Base-by-base conservation (phyloP, 768 basidiomycete genomes). In the Omphalotus guepiniiformis region DNA sequence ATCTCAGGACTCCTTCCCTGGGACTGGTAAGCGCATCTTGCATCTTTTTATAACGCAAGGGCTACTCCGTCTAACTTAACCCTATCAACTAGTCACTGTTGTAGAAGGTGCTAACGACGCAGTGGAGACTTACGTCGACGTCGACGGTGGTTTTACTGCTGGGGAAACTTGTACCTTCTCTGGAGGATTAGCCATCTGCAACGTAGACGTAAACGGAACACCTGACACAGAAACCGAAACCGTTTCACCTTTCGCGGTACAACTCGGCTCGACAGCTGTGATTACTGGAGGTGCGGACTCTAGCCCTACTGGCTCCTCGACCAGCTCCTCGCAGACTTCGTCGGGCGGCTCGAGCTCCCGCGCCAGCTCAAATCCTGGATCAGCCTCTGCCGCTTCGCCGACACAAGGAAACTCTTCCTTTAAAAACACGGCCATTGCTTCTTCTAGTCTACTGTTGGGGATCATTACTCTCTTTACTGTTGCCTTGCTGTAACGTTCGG, bases 51-150 rank as follows among this genome's bases (percentile, higher is more conserved):
- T 21, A 6, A 22, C 15, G 23, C 30, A 9, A 11, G 9, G 38
- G 38, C 19, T 21, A 21, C 15, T 39, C 34, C 27, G 18, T 29
- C 21, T 27, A 40, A 21, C 16, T 8, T 28, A 6, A 19, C 19
- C 42, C 30, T 42, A 13, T 50, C 36, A 19, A 34, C 11, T 16
- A 75, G 74, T 68, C 6, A 75, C 73, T 0, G 65, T 77, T n/a
- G 64, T 75, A 37, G 68, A 71, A 54, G 74, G 71, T 9, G 53
- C 73, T 1, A 58, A 58, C 42, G 65, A 65, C 37, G 73, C 69
- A 12, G 64, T 63, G 18, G 53, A 73, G 46, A 70, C 68, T 12
- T 71, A 67, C 53, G 63, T 53, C 42, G 51, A 60, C 47, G 39
- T 51, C 13, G 44, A 29, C 5, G 32, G 22, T 23, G 45, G 45